Percentiles rank a stretch among this genome's conserved stretches.
These are phyloP conservation scores for Naganishia cerealis DNA, from an alignment of 1,284 basidiomycete species.

Conservation along the genomic window DNA sequence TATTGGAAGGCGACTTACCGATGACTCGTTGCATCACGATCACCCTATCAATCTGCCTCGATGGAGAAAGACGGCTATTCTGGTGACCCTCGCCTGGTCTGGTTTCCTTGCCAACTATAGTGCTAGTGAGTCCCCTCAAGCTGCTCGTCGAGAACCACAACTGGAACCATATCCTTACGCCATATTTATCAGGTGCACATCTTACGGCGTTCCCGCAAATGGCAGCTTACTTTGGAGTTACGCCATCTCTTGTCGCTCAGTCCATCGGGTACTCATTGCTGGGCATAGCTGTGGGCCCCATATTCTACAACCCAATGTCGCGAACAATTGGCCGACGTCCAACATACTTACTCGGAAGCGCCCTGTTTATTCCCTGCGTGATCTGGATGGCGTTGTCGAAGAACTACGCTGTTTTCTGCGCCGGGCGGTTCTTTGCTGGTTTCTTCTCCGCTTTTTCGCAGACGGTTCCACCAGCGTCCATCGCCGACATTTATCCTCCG, in stretches of 20 bases:
- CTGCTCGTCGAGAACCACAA: not conserved
- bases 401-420: conserved; percentile 37
- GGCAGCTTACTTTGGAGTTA: conserved; percentile 39
- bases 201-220: conserved; percentile 41
- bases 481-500: conserved; percentile 43
- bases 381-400: conserved; percentile 47
- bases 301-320: conserved; percentile 46
- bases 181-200: conserved; percentile 34
- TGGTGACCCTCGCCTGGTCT: conserved; percentile 40
- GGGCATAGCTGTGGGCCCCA: conserved; percentile 49
- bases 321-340: conserved; percentile 44
- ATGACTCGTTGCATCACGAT: conserved; percentile 30
- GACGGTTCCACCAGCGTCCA: conserved; percentile 41
- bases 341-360: conserved; percentile 48
- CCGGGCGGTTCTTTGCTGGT: conserved; percentile 42
- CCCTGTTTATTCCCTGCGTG: conserved; percentile 47
- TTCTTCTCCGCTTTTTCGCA: conserved; percentile 39
- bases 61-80: conserved; percentile 45
- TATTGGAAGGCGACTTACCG: conserved; percentile 21
- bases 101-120: conserved; percentile 47
- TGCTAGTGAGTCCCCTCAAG: conserved; percentile 24
- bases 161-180: not conserved
- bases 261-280: conserved; percentile 51
- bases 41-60: conserved; percentile 44
- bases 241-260: conserved; percentile 45